A percentile compares a stretch with the other conserved stretches of the same genome.
Evolutionary conservation across 768 basidiomycete species (phyloP).

Genomic region (Kockovaella imperatae): DNA sequence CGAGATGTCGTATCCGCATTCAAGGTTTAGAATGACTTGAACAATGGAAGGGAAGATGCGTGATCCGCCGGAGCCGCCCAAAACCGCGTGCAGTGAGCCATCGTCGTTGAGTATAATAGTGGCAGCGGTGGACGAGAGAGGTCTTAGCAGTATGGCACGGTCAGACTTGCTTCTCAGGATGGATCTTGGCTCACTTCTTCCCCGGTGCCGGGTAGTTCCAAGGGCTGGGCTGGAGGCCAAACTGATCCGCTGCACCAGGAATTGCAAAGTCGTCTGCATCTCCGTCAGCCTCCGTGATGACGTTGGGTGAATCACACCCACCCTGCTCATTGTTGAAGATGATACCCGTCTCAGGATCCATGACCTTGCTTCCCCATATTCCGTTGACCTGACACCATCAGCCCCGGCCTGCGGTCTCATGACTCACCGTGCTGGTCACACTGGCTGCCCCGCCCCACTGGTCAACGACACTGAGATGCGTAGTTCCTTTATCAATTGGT

Average conservation of each 20-base stretch:
- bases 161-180: not conserved
- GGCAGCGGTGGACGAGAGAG: conserved; percentile 75
- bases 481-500: conserved; percentile 81
- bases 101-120: conserved; percentile 69
- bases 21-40: conserved; percentile 63
- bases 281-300: not conserved
- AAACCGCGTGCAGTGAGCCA: conserved; percentile 62
- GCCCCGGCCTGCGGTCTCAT: not conserved
- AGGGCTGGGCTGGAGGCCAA: conserved; percentile 46
- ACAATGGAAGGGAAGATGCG: conserved; percentile 73
- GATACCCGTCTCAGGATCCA: conserved; percentile 80
- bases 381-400: conserved; percentile 55
- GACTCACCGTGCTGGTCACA: conserved; percentile 62
- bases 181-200: conserved; percentile 50
- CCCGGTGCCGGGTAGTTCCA: conserved; percentile 76
- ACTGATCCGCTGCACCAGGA: conserved; percentile 73
- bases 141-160: conserved; percentile 45
- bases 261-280: conserved; percentile 77
- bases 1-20: conserved; percentile 72
- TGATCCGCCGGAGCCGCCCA: conserved; percentile 83
- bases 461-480: conserved; percentile 78
- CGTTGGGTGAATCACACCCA: too few species aligned
- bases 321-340: conserved; percentile 77
- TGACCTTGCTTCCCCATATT: conserved; percentile 77
- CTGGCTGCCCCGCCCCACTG: conserved; percentile 73